Evolutionary conservation across 176 grass and related monocot species (phyloP), one percentile per base, ranked within the genome.

Genomic region (Miscanthus lutarioriparius): DNA sequence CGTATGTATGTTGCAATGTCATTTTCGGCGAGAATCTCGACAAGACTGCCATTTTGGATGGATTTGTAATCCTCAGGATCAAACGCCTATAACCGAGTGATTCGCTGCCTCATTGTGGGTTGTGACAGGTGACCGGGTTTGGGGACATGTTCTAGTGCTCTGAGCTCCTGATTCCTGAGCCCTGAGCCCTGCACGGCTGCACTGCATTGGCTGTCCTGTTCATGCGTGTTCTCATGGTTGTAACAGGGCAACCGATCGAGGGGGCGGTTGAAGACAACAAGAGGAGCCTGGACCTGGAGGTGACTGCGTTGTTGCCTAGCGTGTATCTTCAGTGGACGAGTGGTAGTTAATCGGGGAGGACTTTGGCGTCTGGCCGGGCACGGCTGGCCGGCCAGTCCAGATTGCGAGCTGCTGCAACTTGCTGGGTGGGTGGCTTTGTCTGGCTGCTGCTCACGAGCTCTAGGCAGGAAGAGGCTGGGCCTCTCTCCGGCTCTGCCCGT

Each of bases 261-360:
- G 45, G 15, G 48, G 30, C 41, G 47, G n/a, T 49, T 68, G 77
- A 71, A 71, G 71, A 85, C 58, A 62, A 62, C n/a, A 62, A 56
- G 17, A 56, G 19, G 17, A 56, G 19, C 7, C 51, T 59, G 54
- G 54, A 72, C 16, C 72, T 69, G 54, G 32, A 81, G 87, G 33
- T 64, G 62, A 28, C 28, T 68, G 76, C 70, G 80, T 76, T 79
- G 84, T 86, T 79, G 22, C 43, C 10, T 78, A 44, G 54, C 20
- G 78, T 22, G 53, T 78, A 54, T 81, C 72, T 73, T 44, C 66
- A 58, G 22, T 56, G 20, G 2, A 15, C 45, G 45, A 56, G 53
- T 35, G 66, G 23, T 79, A 73, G 75, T 86, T 44, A 82, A 72
- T 71, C 20, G 20, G 26, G 32, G 4, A 6, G 51, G 43, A 22